Percentiles rank a stretch among this genome's conserved stretches.
These are phyloP conservation scores for Ceratocystis smalleyi DNA, from an alignment of 2,329 filamentous ascomycete genomes.

Conservation along the genomic window DNA sequence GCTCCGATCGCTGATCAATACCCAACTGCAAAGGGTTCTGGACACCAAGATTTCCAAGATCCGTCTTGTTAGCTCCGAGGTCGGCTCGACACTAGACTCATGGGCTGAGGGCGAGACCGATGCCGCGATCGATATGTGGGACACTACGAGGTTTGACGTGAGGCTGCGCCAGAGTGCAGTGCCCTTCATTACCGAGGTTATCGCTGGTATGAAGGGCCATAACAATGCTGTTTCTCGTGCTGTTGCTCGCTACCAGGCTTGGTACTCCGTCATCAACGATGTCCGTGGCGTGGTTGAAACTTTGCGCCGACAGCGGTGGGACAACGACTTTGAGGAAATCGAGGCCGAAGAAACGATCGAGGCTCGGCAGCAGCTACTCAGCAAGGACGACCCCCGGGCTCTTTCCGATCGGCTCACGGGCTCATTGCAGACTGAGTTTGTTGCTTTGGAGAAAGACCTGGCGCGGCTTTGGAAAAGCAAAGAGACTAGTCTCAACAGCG, in stretches of 20 bases:
- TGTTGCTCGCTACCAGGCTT: conserved; percentile 50
- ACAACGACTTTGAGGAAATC: conserved; percentile 57
- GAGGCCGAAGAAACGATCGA: conserved; percentile 60
- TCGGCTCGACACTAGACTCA: conserved; percentile 43
- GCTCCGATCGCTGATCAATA: conserved; percentile 53
- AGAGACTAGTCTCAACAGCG: conserved; percentile 32
- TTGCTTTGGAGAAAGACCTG: conserved; percentile 42
- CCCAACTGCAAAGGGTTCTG: conserved; percentile 48
- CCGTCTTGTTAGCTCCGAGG: conserved; percentile 46
- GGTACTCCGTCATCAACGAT: conserved; percentile 58
- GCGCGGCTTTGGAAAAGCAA: conserved; percentile 34
- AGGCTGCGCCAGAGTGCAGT: conserved; percentile 51
- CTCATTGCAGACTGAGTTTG: conserved; percentile 41
- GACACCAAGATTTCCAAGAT: conserved; percentile 49
- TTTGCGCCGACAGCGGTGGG: conserved; percentile 55
- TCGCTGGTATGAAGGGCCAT: conserved; percentile 56
- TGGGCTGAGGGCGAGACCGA: conserved; percentile 43
- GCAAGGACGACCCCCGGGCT: conserved; percentile 52
- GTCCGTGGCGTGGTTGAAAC: conserved; percentile 47
- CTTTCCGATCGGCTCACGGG: conserved; percentile 44
- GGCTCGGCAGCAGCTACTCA: conserved; percentile 49
- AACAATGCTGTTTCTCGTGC: conserved; percentile 49
- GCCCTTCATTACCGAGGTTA: conserved; percentile 52
- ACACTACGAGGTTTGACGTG: conserved; percentile 38
- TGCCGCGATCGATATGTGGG: conserved; percentile 49